These are phyloP conservation scores for Microdochium nivale DNA, from an alignment of 2,329 filamentous ascomycete species.

Conservation along the genomic window DNA sequence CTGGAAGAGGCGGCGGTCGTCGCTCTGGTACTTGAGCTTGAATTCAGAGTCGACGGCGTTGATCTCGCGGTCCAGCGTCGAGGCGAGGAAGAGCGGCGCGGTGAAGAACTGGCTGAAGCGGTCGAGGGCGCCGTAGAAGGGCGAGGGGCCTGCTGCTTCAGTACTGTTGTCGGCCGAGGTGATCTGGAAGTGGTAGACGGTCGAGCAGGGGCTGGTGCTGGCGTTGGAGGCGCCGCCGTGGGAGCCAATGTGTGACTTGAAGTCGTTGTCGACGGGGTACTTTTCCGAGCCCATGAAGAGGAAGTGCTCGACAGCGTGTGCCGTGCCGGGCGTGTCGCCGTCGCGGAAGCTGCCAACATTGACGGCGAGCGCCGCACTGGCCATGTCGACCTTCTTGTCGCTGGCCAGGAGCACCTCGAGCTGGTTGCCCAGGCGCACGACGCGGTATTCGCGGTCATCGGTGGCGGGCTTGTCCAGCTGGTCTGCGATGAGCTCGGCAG, in stretches of 20 bases:
- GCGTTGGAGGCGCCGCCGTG: constrained; percentile 92
- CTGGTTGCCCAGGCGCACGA: constrained; percentile 76
- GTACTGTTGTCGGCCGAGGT: constrained; percentile 54
- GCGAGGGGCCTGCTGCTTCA: constrained; percentile 47
- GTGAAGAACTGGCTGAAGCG: constrained; percentile 94
- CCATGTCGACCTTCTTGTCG: constrained; percentile 92
- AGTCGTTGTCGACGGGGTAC: constrained; percentile 92
- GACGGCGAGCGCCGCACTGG: constrained; percentile 89
- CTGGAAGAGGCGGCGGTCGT: constrained; percentile 81
- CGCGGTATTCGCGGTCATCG: constrained; percentile 80
- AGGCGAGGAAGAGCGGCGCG: constrained; percentile 74
- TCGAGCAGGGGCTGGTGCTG: constrained; percentile 86
- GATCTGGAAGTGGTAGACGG: constrained; percentile 97
- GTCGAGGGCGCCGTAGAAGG: constrained; percentile 73
- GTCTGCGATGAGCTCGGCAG: constrained; percentile 49
- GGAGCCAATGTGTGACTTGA: constrained; percentile 83
- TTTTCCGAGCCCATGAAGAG: constrained; percentile 99
- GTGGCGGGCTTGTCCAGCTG: constrained; percentile 72
- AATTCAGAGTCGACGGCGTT: constrained; percentile 91
- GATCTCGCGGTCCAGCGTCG: constrained; percentile 78
- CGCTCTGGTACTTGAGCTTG: constrained; percentile 93
- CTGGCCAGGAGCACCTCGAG: constrained; percentile 89
- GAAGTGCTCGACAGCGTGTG: constrained; percentile 91
- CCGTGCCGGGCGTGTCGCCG: constrained; percentile 86
- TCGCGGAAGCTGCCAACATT: constrained; percentile 96